phyloP scores from a whole-genome alignment of 257 asterid species.

The Solanum chmielewskii region DNA sequence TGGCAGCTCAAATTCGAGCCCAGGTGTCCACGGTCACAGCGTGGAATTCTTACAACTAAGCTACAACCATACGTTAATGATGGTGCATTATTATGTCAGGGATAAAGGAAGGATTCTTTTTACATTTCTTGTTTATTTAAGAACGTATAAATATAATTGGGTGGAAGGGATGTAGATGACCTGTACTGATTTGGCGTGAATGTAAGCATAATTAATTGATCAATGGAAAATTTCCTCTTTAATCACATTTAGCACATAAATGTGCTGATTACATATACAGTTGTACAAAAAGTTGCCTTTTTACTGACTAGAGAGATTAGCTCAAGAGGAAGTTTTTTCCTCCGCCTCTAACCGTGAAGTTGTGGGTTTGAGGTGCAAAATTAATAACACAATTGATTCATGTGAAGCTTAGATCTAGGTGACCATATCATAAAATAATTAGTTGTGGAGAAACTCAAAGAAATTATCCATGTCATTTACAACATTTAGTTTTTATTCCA shows the following conservation, averaged over 20 bases:
- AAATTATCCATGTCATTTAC: not conserved
- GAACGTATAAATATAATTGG: not conserved
- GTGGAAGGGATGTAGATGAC: not conserved
- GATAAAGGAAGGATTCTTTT: not conserved
- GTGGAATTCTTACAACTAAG: slow-evolving; percentile 96
- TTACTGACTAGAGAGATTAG: not conserved
- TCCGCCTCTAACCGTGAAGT: not conserved
- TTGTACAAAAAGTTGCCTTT: not conserved
- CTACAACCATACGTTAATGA: slow-evolving; percentile 52
- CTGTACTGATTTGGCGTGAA: not conserved
- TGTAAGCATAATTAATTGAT: not conserved
- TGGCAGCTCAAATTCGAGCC: slow-evolving; percentile 99
- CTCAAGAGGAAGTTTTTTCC: not conserved
- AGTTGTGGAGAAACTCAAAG: not conserved
- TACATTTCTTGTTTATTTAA: not conserved
- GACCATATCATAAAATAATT: not conserved
- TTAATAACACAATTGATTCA: not conserved
- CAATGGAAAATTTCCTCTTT: not conserved
- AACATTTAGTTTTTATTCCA: not conserved
- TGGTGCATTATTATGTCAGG: not conserved
- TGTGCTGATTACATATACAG: not conserved
- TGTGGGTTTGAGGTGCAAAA: not conserved
- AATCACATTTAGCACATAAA: not conserved
- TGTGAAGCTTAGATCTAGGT: not conserved
- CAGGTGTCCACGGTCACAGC: slow-evolving; percentile 99